phyloP scores from a whole-genome alignment of 2,329 filamentous ascomycete genomes.

The Talaromyces amestolkiae region DNA sequence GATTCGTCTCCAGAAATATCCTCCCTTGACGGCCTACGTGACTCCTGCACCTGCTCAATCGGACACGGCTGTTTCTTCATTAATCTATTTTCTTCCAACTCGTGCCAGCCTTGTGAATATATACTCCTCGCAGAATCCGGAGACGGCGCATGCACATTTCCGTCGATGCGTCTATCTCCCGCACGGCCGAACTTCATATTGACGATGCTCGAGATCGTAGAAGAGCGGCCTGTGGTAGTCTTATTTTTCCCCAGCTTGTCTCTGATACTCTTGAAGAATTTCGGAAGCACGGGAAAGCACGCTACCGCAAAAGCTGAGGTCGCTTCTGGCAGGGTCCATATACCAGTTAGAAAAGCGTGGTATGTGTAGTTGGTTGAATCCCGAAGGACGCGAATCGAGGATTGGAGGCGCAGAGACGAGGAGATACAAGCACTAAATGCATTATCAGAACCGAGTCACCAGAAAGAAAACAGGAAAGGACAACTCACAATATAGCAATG shows the following conservation, averaged over 20 bases:
- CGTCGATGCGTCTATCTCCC: not conserved
- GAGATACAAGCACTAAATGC: not conserved
- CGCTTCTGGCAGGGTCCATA: not conserved
- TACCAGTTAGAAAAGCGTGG: not conserved
- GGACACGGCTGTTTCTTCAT: not conserved
- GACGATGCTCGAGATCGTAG: not conserved
- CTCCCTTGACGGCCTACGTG: not conserved
- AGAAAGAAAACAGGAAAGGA: not conserved
- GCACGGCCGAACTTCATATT: not conserved
- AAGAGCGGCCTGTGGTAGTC: not conserved
- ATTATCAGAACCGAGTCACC: not conserved
- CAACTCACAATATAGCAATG: conserved; percentile 7
- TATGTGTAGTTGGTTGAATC: not conserved
- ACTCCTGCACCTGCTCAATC: not conserved
- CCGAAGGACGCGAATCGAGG: not conserved
- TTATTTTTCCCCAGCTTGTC: not conserved
- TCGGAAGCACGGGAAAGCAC: conserved; percentile 2
- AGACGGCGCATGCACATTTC: not conserved
- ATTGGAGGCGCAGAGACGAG: not conserved
- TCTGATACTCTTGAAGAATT: not conserved
- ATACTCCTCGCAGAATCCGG: not conserved
- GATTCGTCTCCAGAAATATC: not conserved
- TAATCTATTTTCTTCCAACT: not conserved
- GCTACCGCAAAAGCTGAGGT: not conserved
- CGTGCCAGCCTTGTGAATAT: not conserved